These are phyloP conservation scores for Leccinellum luteum DNA, from an alignment of 768 basidiomycete species.

Conservation along the genomic window DNA sequence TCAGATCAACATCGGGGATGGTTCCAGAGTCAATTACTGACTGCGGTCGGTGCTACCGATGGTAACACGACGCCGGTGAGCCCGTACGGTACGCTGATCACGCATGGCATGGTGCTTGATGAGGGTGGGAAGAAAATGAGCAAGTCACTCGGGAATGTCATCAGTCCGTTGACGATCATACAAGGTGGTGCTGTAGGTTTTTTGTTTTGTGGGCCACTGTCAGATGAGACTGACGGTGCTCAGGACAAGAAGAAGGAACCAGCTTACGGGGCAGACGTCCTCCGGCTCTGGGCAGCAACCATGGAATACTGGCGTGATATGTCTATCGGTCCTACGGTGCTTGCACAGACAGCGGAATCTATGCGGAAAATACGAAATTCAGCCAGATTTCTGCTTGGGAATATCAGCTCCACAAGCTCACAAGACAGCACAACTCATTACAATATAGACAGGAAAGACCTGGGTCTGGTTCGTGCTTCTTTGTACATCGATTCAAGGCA, in stretches of 20 bases:
- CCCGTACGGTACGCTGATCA: constrained; percentile 81
- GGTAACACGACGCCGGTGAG: constrained; percentile 23
- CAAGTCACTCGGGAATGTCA: constrained; percentile 91
- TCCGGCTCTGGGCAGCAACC: constrained; percentile 89
- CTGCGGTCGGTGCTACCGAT: constrained; percentile 52
- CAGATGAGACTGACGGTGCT: neutral
- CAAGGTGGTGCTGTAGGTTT: constrained; percentile 67
- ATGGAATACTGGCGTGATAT: constrained; percentile 90
- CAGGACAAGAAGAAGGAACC: constrained; percentile 71
- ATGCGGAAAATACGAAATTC: constrained; percentile 85
- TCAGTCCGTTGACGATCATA: constrained; percentile 81
- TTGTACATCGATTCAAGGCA: neutral
- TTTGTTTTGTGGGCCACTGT: neutral
- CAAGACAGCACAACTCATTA: neutral
- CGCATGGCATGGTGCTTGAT: constrained; percentile 96
- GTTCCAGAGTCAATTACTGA: constrained; percentile 96
- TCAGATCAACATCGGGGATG: constrained; percentile 98
- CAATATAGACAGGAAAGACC: constrained; percentile 34
- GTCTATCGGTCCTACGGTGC: constrained; percentile 74
- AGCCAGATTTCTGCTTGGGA: constrained; percentile 82
- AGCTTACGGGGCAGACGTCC: constrained; percentile 80
- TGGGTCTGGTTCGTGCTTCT: constrained; percentile 59
- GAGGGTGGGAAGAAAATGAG: constrained; percentile 92
- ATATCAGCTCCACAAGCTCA: constrained; percentile 43
- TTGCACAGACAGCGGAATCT: constrained; percentile 72